Evolutionary conservation across 2,329 filamentous ascomycete species (phyloP).

Genomic region (Trichoderma simmonsii): DNA sequence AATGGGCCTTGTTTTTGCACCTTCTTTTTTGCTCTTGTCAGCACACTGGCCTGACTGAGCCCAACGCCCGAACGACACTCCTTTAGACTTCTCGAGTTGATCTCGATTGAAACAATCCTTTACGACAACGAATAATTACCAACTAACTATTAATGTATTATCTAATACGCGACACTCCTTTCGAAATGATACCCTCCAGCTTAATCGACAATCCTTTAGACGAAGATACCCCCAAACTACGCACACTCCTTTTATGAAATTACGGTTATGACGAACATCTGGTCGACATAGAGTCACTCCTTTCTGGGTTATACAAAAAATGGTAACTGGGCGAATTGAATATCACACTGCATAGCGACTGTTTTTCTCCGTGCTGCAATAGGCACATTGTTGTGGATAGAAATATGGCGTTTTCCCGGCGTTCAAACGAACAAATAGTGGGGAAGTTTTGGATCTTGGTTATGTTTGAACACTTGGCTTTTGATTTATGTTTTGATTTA

Average conservation of each 20-base stretch:
- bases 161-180: slow-evolving; percentile 33
- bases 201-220: slow-evolving; percentile 30
- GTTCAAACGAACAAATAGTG: slow-evolving; percentile 16
- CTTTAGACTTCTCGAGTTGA: slow-evolving; percentile 27
- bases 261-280: slow-evolving; percentile 24
- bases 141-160: slow-evolving; percentile 30
- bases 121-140: slow-evolving; percentile 19
- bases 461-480: background rate
- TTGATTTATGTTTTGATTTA: background rate
- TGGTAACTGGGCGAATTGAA: slow-evolving; percentile 38
- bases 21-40: background rate
- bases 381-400: slow-evolving; percentile 17
- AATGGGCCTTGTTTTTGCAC: slow-evolving; percentile 6
- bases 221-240: slow-evolving; percentile 32
- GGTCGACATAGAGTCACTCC: slow-evolving; percentile 45
- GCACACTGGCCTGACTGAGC: slow-evolving; percentile 14
- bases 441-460: slow-evolving; percentile 11
- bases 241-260: slow-evolving; percentile 34
- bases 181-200: slow-evolving; percentile 29
- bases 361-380: slow-evolving; percentile 32
- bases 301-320: slow-evolving; percentile 29
- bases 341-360: slow-evolving; percentile 54
- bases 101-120: slow-evolving; percentile 32
- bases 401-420: slow-evolving; percentile 15
- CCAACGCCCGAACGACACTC: slow-evolving; percentile 24